Evolutionary conservation across 2,329 filamentous ascomycete species (phyloP).

Genomic region (Ceratocystis destructans): DNA sequence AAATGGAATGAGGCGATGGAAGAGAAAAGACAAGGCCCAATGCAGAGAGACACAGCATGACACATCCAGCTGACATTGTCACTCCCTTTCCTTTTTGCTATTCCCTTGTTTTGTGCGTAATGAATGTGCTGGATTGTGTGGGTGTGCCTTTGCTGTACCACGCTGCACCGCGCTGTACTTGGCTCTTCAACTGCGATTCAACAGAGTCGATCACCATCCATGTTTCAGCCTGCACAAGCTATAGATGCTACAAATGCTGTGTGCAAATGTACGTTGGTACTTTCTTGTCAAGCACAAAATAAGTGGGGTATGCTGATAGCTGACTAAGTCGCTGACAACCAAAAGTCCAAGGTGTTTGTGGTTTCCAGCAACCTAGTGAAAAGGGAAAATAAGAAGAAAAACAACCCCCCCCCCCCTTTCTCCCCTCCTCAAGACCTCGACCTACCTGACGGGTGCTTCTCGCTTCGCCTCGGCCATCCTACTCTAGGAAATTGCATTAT

Average conservation of each 20-base stretch:
- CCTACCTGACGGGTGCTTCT: not conserved
- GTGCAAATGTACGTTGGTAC: not conserved
- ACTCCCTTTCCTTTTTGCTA: not conserved
- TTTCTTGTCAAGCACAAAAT: not conserved
- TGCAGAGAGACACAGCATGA: not conserved
- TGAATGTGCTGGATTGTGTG: too few species aligned
- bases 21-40: not conserved
- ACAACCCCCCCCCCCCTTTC: not conserved
- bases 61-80: slow-evolving; percentile 1
- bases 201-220: not conserved
- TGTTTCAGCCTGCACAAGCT: not conserved
- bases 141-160: too few species aligned
- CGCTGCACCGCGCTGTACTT: too few species aligned
- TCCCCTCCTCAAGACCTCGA: not conserved
- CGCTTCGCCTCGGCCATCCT: too few species aligned
- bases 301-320: not conserved
- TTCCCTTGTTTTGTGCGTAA: not conserved
- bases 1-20: not conserved
- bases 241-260: not conserved
- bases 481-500: too few species aligned
- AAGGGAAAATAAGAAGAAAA: not conserved
- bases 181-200: not conserved
- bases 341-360: not conserved
- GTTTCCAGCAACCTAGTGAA: not conserved
- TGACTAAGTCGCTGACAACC: not conserved